Conservation (phyloP, 2,329 filamentous ascomycete species). For the Stemphylium lycopersici region DNA sequence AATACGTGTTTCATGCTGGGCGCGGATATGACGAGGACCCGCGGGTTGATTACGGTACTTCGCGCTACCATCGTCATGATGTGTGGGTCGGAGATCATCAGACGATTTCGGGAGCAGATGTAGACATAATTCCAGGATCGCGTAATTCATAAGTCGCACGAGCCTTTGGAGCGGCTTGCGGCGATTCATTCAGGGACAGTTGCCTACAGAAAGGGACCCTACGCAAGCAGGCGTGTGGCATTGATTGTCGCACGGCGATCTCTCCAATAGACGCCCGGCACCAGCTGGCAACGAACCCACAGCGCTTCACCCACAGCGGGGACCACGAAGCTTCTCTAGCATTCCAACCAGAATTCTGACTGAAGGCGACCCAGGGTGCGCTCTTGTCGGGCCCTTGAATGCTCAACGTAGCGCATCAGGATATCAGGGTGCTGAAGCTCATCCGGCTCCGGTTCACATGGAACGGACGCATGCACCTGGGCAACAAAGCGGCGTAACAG, state of each 20-base stretch:
- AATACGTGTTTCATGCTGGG: constrained; percentile 1
- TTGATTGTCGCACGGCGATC: constrained; percentile 41
- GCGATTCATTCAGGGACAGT: constrained; percentile 12
- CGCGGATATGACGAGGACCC: constrained; percentile 7
- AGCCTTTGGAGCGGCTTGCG: constrained; percentile 6
- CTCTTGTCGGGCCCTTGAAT: constrained; percentile 12
- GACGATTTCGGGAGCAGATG: constrained; percentile 10
- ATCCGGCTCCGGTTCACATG: constrained; percentile 24
- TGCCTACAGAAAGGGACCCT: constrained; percentile 14
- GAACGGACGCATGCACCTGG: constrained; percentile 27
- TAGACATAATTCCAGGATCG: constrained; percentile 11
- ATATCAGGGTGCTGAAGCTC: constrained; percentile 29
- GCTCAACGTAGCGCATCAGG: constrained; percentile 29
- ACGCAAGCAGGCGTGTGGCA: constrained; percentile 32
- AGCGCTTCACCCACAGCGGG: constrained; percentile 38
- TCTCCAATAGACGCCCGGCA: constrained; percentile 44
- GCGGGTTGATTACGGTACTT: constrained; percentile 14
- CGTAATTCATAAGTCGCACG: constrained; percentile 13
- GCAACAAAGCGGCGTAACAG: constrained; percentile 32
- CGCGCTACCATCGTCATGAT: constrained; percentile 19
- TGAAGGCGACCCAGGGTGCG: constrained; percentile 21
- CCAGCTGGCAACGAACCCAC: constrained; percentile 39
- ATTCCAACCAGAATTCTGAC: constrained; percentile 25
- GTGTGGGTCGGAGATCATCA: constrained; percentile 19
- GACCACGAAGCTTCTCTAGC: constrained; percentile 11